These are phyloP conservation scores for Hypomyces rosellus DNA, from an alignment of 2,329 filamentous ascomycete genomes.

Conservation along the genomic window DNA sequence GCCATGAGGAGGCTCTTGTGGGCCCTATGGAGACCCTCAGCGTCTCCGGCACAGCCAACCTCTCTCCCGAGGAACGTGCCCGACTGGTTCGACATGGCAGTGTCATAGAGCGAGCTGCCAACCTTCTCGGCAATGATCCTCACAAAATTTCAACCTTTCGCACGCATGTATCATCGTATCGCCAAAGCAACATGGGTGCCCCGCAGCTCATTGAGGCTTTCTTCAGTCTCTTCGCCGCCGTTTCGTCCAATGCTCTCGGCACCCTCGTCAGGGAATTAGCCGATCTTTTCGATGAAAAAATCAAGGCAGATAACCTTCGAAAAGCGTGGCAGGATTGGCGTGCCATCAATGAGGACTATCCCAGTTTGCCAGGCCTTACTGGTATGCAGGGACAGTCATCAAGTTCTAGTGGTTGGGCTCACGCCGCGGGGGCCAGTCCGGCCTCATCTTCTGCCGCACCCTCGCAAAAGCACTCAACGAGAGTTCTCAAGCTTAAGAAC, in stretches of 20 bases:
- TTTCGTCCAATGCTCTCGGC: conserved; percentile 71
- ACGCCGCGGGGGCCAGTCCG: conserved; percentile 54
- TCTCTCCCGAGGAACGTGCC: conserved; percentile 73
- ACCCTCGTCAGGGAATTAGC: conserved; percentile 87
- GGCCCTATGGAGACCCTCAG: conserved; percentile 45
- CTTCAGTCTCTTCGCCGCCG: conserved; percentile 76
- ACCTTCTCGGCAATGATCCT: conserved; percentile 70
- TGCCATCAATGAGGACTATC: conserved; percentile 93
- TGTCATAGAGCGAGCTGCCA: conserved; percentile 78
- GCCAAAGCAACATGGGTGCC: conserved; percentile 61
- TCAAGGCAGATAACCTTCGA: conserved; percentile 65
- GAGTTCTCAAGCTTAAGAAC: conserved; percentile 54
- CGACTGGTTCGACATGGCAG: conserved; percentile 72
- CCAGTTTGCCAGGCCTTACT: conserved; percentile 70
- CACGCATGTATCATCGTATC: conserved; percentile 70
- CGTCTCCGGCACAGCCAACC: conserved; percentile 42
- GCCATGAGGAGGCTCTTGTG: conserved; percentile 19
- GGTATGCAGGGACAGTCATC: conserved; percentile 59
- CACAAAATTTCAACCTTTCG: conserved; percentile 74
- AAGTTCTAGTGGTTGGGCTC: conserved; percentile 52
- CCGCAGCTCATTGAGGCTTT: conserved; percentile 78
- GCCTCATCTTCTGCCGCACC: conserved; percentile 32
- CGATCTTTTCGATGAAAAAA: conserved; percentile 81
- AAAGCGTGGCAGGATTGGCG: conserved; percentile 94
- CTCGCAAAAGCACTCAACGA: conserved; percentile 44